Percentiles rank a stretch among this genome's conserved stretches.
Evolutionary conservation across 2,329 filamentous ascomycete species (phyloP).

Genomic region (Nemania sp.): DNA sequence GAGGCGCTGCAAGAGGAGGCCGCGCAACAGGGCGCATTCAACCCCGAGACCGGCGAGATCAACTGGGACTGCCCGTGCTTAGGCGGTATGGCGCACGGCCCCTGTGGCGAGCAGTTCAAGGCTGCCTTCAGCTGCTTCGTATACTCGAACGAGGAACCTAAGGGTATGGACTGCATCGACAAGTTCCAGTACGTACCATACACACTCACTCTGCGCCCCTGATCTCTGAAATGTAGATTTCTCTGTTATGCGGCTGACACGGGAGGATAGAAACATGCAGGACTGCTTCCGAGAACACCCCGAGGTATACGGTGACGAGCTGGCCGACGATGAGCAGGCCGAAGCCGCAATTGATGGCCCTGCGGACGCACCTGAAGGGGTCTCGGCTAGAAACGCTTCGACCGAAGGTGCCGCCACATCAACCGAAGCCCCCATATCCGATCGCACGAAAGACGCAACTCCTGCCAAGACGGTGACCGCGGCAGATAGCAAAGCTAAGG

Average conservation of each 20-base stretch:
- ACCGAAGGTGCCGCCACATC: slow-evolving; percentile 31
- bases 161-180: slow-evolving; percentile 96
- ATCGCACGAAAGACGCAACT: slow-evolving; percentile 7
- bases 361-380: slow-evolving; percentile 34
- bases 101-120: slow-evolving; percentile 94
- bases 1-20: slow-evolving; percentile 76
- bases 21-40: slow-evolving; percentile 87
- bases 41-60: slow-evolving; percentile 98
- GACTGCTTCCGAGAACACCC: slow-evolving; percentile 93
- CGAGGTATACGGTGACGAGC: slow-evolving; percentile 87
- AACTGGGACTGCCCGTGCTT: slow-evolving; percentile 99
- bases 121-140: slow-evolving; percentile 98
- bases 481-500: too few species aligned
- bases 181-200: slow-evolving; percentile 79
- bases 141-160: slow-evolving; percentile 90
- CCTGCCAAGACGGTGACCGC: neutral
- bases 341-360: slow-evolving; percentile 32
- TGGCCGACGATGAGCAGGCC: slow-evolving; percentile 69
- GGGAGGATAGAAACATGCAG: slow-evolving; percentile 78
- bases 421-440: slow-evolving; percentile 18
- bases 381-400: slow-evolving; percentile 30
- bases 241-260: slow-evolving; percentile 37
- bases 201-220: neutral
- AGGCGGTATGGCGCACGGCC: slow-evolving; percentile 94
- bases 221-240: neutral